Evolutionary conservation across 805 yeast species (phyloP).

Genomic region (Cyberlindnera japonica): DNA sequence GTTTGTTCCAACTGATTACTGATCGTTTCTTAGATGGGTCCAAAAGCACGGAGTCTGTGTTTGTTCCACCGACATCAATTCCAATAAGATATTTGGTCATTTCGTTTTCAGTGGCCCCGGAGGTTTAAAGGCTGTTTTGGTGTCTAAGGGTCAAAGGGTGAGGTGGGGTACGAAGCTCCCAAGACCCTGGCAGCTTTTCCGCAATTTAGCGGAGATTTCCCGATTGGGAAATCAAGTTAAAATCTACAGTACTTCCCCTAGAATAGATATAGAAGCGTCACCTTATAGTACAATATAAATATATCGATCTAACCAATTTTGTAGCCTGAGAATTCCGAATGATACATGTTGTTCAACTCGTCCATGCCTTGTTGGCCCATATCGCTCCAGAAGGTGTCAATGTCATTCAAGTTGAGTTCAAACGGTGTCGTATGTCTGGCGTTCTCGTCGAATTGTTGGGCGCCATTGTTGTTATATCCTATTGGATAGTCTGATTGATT

Average conservation of each 20-base stretch:
- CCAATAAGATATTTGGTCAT: slow-evolving; percentile 35
- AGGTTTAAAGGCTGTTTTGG: neutral
- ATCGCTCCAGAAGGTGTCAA: slow-evolving; percentile 27
- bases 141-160: too few species aligned
- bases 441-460: neutral
- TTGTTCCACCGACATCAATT: slow-evolving; percentile 51
- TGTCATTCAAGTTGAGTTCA: slow-evolving; percentile 19
- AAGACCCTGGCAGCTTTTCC: neutral
- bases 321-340: slow-evolving; percentile 28
- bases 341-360: slow-evolving; percentile 26
- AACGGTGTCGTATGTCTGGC: slow-evolving; percentile 16
- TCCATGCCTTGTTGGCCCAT: slow-evolving; percentile 28
- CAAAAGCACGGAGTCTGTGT: slow-evolving; percentile 45
- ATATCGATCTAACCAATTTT: slow-evolving; percentile 18
- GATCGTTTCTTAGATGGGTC: slow-evolving; percentile 35
- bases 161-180: too few species aligned
- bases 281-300: neutral
- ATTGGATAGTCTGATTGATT: too few species aligned
- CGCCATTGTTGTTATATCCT: neutral
- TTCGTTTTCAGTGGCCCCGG: neutral
- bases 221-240: neutral
- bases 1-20: slow-evolving; percentile 40
- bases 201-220: slow-evolving; percentile 1
- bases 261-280: too few species aligned
- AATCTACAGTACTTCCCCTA: too few species aligned